Evolutionary conservation across 2,329 filamentous ascomycete genomes (phyloP).

Genomic region (Fusarium camptoceras): DNA sequence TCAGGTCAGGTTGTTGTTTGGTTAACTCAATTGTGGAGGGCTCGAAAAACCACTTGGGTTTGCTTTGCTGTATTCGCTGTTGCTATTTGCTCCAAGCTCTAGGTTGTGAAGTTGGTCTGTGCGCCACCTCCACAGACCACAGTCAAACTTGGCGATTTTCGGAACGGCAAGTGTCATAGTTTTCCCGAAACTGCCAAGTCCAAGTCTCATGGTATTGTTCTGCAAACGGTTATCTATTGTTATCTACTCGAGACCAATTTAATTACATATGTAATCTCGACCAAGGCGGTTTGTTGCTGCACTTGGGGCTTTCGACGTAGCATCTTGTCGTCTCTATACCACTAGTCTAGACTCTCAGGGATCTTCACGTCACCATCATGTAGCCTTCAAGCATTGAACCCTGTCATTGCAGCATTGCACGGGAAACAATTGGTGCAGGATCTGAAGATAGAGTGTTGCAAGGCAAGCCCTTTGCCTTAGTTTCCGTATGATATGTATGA

Average conservation of each 20-base stretch:
- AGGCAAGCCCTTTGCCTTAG: not conserved
- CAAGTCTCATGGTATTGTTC: not conserved
- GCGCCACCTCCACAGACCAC: conserved; percentile 13
- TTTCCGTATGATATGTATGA: not conserved
- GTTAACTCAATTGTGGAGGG: conserved; percentile 29
- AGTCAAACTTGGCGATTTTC: conserved; percentile 20
- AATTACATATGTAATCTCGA: not conserved
- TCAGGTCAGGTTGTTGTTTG: conserved; percentile 22
- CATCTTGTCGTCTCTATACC: not conserved
- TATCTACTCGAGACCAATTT: not conserved
- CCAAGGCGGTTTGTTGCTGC: not conserved
- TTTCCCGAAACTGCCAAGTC: conserved; percentile 36
- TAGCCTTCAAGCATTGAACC: conserved; percentile 34
- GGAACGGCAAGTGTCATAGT: conserved; percentile 33
- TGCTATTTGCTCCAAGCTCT: conserved; percentile 6
- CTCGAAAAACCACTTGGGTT: conserved; percentile 29
- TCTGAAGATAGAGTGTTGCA: not conserved
- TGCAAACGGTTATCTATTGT: not conserved
- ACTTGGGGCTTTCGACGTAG: not conserved
- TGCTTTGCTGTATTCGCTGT: conserved; percentile 4
- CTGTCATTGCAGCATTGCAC: conserved; percentile 31
- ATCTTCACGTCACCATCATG: conserved; percentile 33
- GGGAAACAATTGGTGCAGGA: conserved; percentile 3
- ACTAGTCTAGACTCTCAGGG: conserved; percentile 28
- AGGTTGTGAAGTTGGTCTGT: conserved; percentile 29